Base-by-base conservation (phyloP, 441 rosid genomes). In the Aquilaria agallochum region DNA sequence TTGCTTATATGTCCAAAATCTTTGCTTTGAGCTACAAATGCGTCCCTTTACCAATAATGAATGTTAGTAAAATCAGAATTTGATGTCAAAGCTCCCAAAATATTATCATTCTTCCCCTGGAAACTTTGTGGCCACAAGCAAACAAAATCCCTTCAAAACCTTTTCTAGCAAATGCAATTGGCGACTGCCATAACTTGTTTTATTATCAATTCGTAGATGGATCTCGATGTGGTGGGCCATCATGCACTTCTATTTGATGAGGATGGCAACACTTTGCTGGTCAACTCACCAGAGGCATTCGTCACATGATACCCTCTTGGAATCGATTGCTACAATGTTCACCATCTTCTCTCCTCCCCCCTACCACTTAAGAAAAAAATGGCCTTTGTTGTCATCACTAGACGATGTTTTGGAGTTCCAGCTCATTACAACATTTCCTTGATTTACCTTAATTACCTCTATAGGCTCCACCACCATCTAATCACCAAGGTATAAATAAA, bases 241-340 rank as follows among this genome's bases (percentile, higher is more conserved):
- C 97, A 90, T 74, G 94, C 94, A 46, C 86, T 92, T 42, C 80
- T 90, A 34, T 90, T 90, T 74, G 96, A 92, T 80, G 98, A 90
- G 61, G 98, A 92, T 61, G 60, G 84, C 20, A 70, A 65, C 90
- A 92, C 94, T 20, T 80, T 71, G 54, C 89, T 88, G 53, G 95
- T 88, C 58, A 90, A 90, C 83, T 86, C 97, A 6, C 31, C 82
- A 15, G 80, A 59, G 53, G 96, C 96, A 14, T 92, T 92, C 58
- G 92, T 92, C 63, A 94, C 86, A 32, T 93, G 98, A 97, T 83
- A 90, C 68, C 80, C 83, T 60, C 91, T 90, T 56, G 63, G 83
- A 62, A 93, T 93, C 70, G 97, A 93, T 80, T 97, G 98, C 10
- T 93, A 90, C 71, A 96, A 93, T 68, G 96, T 83, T 11, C 98